Percentiles rank a stretch among this genome's conserved stretches.
These are phyloP conservation scores for Monosporozyma solicola DNA, from an alignment of 805 yeast species.

Conservation along the genomic window DNA sequence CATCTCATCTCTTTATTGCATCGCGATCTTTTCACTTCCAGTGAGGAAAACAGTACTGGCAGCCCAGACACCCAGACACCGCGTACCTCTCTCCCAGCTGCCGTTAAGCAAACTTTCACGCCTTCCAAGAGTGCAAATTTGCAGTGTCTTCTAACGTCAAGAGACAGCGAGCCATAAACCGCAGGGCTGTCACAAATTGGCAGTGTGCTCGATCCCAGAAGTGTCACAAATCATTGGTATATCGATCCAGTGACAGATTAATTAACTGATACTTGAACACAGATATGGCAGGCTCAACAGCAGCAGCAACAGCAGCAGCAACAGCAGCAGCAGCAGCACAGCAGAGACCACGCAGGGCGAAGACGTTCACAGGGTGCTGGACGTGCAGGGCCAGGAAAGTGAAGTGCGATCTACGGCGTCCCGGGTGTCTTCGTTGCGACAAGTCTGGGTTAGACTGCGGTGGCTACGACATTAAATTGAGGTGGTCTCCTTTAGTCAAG, in stretches of 20 bases:
- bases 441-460: constrained; percentile 63
- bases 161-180: constrained; percentile 4
- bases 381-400: constrained; percentile 77
- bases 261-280: not conserved
- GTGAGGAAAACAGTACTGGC: too few relatives aligned
- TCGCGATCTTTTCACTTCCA: too few relatives aligned
- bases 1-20: not conserved
- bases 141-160: constrained; percentile 4
- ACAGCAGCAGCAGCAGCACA: not conserved
- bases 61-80: not conserved
- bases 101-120: not conserved
- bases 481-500: constrained; percentile 57
- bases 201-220: not conserved
- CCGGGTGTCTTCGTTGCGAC: constrained; percentile 62
- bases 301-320: too few relatives aligned
- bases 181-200: not conserved
- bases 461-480: constrained; percentile 72
- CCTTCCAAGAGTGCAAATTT: too few relatives aligned
- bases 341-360: constrained; percentile 34
- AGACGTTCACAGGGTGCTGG: constrained; percentile 83
- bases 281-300: not conserved
- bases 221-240: not conserved
- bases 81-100: constrained; percentile 3
- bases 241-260: not conserved
- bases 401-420: constrained; percentile 67